These are phyloP conservation scores for Neurospora sp. DNA, from an alignment of 495 filamentous ascomycete genomes.

Conservation along the genomic window DNA sequence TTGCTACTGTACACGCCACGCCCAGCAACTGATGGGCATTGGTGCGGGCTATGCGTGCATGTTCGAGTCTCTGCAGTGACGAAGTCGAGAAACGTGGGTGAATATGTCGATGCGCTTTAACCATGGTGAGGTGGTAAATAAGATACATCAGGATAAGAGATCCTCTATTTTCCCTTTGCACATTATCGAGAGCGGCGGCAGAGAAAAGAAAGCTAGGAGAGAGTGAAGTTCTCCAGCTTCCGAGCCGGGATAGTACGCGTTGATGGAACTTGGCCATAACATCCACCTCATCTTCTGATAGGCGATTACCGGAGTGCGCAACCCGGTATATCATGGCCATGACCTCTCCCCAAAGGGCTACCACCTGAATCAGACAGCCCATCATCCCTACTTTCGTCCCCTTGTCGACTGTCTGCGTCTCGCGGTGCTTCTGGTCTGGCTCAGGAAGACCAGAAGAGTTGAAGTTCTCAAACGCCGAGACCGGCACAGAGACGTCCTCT, in stretches of 20 bases:
- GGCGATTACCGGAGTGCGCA: slow-evolving; percentile 31
- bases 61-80: slow-evolving; percentile 3
- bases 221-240: slow-evolving; percentile 39
- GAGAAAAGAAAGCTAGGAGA: slow-evolving; percentile 35
- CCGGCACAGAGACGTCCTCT: slow-evolving; percentile 40
- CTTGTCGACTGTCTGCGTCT: not conserved
- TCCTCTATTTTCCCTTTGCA: slow-evolving; percentile 16
- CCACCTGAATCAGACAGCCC: slow-evolving; percentile 49
- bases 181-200: slow-evolving; percentile 37
- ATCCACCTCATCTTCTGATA: slow-evolving; percentile 3
- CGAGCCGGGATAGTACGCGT: slow-evolving; percentile 37
- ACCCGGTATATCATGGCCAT: slow-evolving; percentile 46
- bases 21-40: slow-evolving; percentile 7
- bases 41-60: slow-evolving; percentile 4
- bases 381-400: slow-evolving; percentile 35
- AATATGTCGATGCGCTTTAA: slow-evolving; percentile 53
- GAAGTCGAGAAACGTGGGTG: slow-evolving; percentile 5
- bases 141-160: slow-evolving; percentile 50
- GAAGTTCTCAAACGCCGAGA: slow-evolving; percentile 12
- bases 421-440: not conserved
- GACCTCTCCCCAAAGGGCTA: slow-evolving; percentile 55
- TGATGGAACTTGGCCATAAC: slow-evolving; percentile 41
- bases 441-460: not conserved
- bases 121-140: slow-evolving; percentile 48
- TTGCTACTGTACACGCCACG: slow-evolving; percentile 12